phyloP scores from a whole-genome alignment of 306 rosid species.

The Lathyrus oleraceus region DNA sequence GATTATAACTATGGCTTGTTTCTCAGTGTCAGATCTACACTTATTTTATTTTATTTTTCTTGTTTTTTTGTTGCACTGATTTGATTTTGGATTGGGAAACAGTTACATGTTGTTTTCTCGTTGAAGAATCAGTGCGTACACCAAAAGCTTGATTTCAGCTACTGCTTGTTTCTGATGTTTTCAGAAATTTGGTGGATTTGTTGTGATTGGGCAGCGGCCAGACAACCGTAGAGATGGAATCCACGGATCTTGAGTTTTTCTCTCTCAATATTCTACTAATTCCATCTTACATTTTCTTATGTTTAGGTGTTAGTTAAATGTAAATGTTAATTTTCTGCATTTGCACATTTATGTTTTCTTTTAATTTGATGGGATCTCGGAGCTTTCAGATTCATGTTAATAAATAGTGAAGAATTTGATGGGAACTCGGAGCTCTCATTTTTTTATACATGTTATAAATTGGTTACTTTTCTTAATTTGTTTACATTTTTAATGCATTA shows the following conservation, averaged over 20 bases:
- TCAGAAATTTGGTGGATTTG: not conserved
- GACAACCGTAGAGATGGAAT: constrained; percentile 94
- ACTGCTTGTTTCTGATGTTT: constrained; percentile 19
- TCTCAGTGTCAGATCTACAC: too few relatives aligned
- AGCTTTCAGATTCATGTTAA: too few relatives aligned
- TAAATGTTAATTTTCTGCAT: not conserved
- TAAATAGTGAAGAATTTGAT: too few relatives aligned
- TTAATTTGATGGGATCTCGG: too few relatives aligned
- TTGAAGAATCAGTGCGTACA: constrained; percentile 47
- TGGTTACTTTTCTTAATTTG: too few relatives aligned
- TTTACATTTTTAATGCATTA: too few relatives aligned
- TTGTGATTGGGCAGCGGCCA: constrained; percentile 72
- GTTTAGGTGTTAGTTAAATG: not conserved
- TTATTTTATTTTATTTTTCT: too few relatives aligned
- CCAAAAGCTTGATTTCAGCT: constrained; percentile 44
- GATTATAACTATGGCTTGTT: too few relatives aligned
- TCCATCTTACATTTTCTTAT: constrained; percentile 57
- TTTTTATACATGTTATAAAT: too few relatives aligned
- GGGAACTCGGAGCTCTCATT: too few relatives aligned
- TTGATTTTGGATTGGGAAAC: constrained; percentile 37
- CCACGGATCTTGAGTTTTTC: constrained; percentile 69
- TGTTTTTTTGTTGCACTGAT: constrained; percentile 40
- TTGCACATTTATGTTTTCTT: too few relatives aligned
- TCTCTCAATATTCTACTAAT: constrained; percentile 64
- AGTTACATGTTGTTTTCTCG: constrained; percentile 31